Evolutionary conservation across 768 basidiomycete species (phyloP).

Genomic region (Inosperma sp.): DNA sequence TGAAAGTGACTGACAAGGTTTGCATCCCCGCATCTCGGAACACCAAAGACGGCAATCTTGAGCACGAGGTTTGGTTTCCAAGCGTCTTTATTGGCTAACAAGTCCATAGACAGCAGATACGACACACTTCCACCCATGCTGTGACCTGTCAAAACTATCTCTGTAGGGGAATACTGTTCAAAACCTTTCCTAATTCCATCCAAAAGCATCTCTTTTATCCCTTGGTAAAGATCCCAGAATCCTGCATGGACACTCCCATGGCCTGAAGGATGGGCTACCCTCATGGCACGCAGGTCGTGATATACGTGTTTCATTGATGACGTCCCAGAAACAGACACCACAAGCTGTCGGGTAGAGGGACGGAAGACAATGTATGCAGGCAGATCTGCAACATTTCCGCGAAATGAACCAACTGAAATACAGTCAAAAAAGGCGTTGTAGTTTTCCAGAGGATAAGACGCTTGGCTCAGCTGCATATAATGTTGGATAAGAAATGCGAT

Average conservation of each 20-base stretch:
- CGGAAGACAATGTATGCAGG: conserved; percentile 47
- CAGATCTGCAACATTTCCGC: conserved; percentile 40
- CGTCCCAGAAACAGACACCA: conserved; percentile 53
- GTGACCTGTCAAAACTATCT: conserved; percentile 52
- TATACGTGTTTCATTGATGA: conserved; percentile 39
- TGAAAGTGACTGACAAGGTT: conserved; percentile 40
- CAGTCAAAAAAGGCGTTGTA: conserved; percentile 37
- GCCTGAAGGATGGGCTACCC: conserved; percentile 36
- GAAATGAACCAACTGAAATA: conserved; percentile 34
- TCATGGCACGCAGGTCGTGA: conserved; percentile 42
- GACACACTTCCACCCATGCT: conserved; percentile 54
- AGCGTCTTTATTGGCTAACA: conserved; percentile 32
- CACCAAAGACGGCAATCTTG: conserved; percentile 47
- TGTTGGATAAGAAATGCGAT: conserved; percentile 42
- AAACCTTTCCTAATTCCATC: conserved; percentile 38
- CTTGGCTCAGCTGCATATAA: conserved; percentile 33
- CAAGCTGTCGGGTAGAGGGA: conserved; percentile 39
- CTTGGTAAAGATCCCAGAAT: conserved; percentile 50
- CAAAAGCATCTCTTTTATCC: conserved; percentile 32
- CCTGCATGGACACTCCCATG: conserved; percentile 46
- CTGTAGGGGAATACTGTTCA: conserved; percentile 27
- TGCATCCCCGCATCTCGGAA: conserved; percentile 46
- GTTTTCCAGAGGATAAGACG: conserved; percentile 48
- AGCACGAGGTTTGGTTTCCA: conserved; percentile 30
- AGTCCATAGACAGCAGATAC: conserved; percentile 46